A percentile compares a stretch with the other conserved stretches of the same genome.
Evolutionary conservation across 164 flowering plant genomes (phyloP).

Genomic region (Magnolia officinalis): DNA sequence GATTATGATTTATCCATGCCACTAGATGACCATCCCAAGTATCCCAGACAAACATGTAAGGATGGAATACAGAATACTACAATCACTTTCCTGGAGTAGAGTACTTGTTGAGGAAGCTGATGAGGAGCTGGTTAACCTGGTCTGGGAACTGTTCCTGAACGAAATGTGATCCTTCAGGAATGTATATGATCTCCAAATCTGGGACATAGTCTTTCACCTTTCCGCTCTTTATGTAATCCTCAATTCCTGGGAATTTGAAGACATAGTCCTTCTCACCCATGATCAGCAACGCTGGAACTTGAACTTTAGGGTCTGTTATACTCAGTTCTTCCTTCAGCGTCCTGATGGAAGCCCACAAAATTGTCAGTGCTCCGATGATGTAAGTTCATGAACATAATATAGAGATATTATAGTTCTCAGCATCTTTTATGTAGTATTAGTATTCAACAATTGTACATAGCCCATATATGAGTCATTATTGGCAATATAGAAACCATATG

Average conservation of each 20-base stretch:
- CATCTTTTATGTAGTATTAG: too few relatives aligned
- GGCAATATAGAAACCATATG: too few relatives aligned
- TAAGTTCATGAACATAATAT: too few relatives aligned
- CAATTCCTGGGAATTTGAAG: constrained; percentile 43
- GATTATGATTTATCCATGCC: too few relatives aligned
- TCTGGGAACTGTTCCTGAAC: constrained; percentile 53
- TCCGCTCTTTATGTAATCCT: constrained; percentile 35
- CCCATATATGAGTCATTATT: too few relatives aligned
- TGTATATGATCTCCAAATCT: constrained; percentile 33
- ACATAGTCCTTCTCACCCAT: constrained; percentile 47
- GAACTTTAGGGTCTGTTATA: constrained; percentile 21
- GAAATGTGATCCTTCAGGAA: constrained; percentile 48
- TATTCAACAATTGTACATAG: too few relatives aligned
- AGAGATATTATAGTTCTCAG: too few relatives aligned
- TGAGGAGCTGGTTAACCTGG: constrained; percentile 31
- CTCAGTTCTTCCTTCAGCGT: constrained; percentile 10
- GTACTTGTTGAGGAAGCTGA: constrained; percentile 28
- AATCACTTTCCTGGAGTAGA: neutral
- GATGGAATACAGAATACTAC: too few relatives aligned
- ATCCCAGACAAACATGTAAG: too few relatives aligned
- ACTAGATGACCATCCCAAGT: too few relatives aligned
- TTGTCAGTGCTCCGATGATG: too few relatives aligned
- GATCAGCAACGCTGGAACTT: constrained; percentile 37
- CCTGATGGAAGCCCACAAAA: constrained; percentile 20
- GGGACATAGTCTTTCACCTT: constrained; percentile 36